A percentile compares a stretch with the other conserved stretches of the same genome.
phyloP scores from a whole-genome alignment of 164 flowering plant species.

The Vitis rotundifolia region DNA sequence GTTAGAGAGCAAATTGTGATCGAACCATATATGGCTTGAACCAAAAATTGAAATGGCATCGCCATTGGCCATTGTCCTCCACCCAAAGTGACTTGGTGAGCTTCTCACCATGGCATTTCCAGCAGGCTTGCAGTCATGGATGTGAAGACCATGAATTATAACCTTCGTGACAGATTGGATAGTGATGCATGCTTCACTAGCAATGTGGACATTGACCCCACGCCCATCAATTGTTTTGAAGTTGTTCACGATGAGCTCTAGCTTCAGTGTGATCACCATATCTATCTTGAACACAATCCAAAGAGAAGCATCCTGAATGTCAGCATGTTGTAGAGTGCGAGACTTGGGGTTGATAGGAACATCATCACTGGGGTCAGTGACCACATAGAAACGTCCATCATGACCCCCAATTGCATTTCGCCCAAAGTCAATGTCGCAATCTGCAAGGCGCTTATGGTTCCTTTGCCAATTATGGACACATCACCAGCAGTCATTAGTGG shows the following conservation, averaged over 20 bases:
- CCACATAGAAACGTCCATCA: slow-evolving; percentile 84
- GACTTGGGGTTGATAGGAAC: slow-evolving; percentile 88
- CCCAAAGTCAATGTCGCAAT: slow-evolving; percentile 95
- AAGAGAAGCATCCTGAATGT: slow-evolving; percentile 79
- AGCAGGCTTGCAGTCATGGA: slow-evolving; percentile 67
- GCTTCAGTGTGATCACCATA: slow-evolving; percentile 63
- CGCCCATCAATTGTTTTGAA: slow-evolving; percentile 77
- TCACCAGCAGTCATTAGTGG: slow-evolving; percentile 93
- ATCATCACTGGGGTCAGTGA: slow-evolving; percentile 74
- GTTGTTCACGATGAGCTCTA: slow-evolving; percentile 68
- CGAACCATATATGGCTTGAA: slow-evolving; percentile 93
- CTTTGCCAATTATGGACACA: slow-evolving; percentile 71
- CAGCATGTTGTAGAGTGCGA: slow-evolving; percentile 94
- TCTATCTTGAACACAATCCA: slow-evolving; percentile 72
- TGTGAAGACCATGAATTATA: slow-evolving; percentile 62
- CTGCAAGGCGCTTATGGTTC: slow-evolving; percentile 87
- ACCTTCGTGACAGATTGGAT: slow-evolving; percentile 59
- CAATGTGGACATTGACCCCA: slow-evolving; percentile 60
- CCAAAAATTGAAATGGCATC: slow-evolving; percentile 90
- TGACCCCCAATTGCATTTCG: slow-evolving; percentile 93
- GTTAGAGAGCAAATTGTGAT: slow-evolving; percentile 83
- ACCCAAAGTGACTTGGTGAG: slow-evolving; percentile 59
- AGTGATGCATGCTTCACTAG: slow-evolving; percentile 63
- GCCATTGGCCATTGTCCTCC: slow-evolving; percentile 76
- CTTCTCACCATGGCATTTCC: slow-evolving; percentile 77